Conservation (phyloP, 345 rosid species). For the Punica granatum region DNA sequence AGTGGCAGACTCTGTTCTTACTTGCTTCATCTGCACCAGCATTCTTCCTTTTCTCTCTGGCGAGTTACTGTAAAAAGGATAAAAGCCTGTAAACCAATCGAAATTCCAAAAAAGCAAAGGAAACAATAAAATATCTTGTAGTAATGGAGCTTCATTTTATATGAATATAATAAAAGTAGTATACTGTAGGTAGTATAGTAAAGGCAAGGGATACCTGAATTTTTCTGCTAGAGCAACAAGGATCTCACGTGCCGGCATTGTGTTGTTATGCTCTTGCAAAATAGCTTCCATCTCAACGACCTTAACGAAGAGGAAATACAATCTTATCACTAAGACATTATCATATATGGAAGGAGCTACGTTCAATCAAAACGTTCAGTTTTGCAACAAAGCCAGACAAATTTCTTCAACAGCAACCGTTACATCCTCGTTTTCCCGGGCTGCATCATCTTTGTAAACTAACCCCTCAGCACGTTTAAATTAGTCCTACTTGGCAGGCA, state of each 20-base stretch:
- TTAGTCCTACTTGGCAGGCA: neutral
- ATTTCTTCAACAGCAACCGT: neutral
- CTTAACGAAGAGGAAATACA: constrained; percentile 22
- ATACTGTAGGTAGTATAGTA: no score
- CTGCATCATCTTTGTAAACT: neutral
- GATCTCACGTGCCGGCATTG: constrained; percentile 70
- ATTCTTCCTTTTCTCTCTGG: constrained; percentile 76
- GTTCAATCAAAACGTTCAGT: neutral
- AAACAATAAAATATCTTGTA: neutral
- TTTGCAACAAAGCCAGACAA: neutral
- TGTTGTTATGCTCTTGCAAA: constrained; percentile 65
- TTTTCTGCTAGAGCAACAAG: constrained; percentile 78
- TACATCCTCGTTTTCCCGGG: neutral
- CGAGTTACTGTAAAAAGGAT: constrained; percentile 48
- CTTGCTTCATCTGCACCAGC: constrained; percentile 91
- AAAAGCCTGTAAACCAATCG: constrained; percentile 6
- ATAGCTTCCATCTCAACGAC: constrained; percentile 93
- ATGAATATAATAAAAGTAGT: neutral
- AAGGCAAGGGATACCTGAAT: constrained; percentile 56
- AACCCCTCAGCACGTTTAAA: neutral
- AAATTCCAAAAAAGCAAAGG: neutral
- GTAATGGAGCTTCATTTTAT: neutral
- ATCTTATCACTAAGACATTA: neutral
- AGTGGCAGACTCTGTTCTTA: constrained; percentile 23
- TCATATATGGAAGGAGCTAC: neutral